Base-by-base conservation (phyloP, 192 early-diverging fungal genomes). In the Umbelopsis isabellina region DNA sequence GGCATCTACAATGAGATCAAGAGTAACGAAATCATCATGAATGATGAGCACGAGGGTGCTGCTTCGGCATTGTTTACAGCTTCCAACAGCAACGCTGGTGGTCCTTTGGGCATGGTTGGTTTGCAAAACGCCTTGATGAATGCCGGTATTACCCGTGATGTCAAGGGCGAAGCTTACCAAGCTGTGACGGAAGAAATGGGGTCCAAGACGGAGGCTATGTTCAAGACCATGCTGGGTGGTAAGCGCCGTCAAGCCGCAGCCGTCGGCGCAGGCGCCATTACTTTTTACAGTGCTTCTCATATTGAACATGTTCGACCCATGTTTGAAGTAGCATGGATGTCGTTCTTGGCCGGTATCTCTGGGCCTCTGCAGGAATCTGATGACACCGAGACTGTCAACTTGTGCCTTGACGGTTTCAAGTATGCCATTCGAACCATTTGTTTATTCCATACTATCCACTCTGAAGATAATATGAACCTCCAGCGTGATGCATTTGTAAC, bases 401-500 rank as follows among this genome's bases (percentile, higher is more conserved):
- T 94, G 20, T 93, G 91, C 53, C 78, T 98, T 22, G 81, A 89
- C 2, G 95, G 93, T 0, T 93, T 97, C 73, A 88, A 91, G 46
- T 79, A 85, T 41, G 88, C 91, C 1, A 96, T 98, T 69, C 90
- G 89, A 25, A 78, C 97, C 52, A 81, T 94, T 5, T 88, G 91
- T 68, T 76, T 91, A 4, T 98, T 96, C 84, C 79, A 76, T 46
- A 76, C 72, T 9, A 66, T 80, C 10, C 79, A 80, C 30, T 76
- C 75, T 18, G 79, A 80, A 27, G 88, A 91, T 61, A 41, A 41
- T 61, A 87, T 98, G 87, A 91, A 94, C 58, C 85, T 95, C 45
- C 94, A 97, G 78, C 82, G 93, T 13, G 88, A 95, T 71, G 94
- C 96, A 8, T 97, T 96, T 86, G 92, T 97, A 16, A 92, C 93